Evolutionary conservation across 495 filamentous ascomycete genomes (phyloP).

Genomic region (Oidiodendron maius): DNA sequence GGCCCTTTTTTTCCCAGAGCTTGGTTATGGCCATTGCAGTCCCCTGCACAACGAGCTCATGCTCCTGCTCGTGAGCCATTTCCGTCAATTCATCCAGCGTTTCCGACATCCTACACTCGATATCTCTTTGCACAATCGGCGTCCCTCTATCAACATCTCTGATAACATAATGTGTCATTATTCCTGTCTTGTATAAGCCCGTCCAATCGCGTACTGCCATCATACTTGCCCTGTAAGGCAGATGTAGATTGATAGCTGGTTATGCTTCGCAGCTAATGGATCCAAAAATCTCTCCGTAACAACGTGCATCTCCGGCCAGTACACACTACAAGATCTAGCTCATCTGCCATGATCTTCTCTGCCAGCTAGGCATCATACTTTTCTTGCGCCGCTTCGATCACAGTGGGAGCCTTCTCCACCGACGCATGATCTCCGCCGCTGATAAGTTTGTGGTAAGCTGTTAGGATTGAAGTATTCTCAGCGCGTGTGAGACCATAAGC

Average conservation of each 20-base stretch:
- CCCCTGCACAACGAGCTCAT: slow-evolving; percentile 63
- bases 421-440: slow-evolving; percentile 47
- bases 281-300: slow-evolving; percentile 57
- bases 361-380: slow-evolving; percentile 81
- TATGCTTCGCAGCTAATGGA: slow-evolving; percentile 51
- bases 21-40: slow-evolving; percentile 50
- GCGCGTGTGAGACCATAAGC: slow-evolving; percentile 78
- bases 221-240: slow-evolving; percentile 54
- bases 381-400: slow-evolving; percentile 55
- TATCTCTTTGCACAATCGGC: slow-evolving; percentile 66
- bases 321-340: slow-evolving; percentile 15
- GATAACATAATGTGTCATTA: slow-evolving; percentile 87
- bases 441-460: slow-evolving; percentile 81
- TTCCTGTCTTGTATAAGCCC: slow-evolving; percentile 77
- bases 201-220: slow-evolving; percentile 72
- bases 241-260: slow-evolving; percentile 87
- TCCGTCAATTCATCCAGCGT: slow-evolving; percentile 58
- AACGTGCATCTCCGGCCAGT: slow-evolving; percentile 73
- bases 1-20: slow-evolving; percentile 28
- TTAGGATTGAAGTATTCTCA: slow-evolving; percentile 62
- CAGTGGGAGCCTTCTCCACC: slow-evolving; percentile 42
- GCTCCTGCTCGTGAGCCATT: slow-evolving; percentile 67
- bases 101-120: slow-evolving; percentile 64
- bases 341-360: slow-evolving; percentile 41
- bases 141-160: slow-evolving; percentile 76